These are phyloP conservation scores for Leishmania mexicana DNA, from an alignment of 208 protist species.

Conservation along the genomic window DNA sequence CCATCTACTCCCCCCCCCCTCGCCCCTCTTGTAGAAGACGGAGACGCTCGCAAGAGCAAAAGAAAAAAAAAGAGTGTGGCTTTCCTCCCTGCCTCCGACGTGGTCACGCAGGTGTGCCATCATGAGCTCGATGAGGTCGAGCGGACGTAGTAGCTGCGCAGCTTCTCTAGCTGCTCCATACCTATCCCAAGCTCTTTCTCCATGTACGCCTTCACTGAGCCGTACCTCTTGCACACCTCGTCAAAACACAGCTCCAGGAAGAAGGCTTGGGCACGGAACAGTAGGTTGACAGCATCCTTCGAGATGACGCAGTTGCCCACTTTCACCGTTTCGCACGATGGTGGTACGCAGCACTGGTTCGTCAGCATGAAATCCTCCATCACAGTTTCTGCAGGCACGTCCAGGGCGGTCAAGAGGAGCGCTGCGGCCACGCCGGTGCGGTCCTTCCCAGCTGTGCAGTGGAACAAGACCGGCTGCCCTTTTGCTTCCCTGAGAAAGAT, in stretches of 20 bases:
- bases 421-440: slow-evolving; percentile 49
- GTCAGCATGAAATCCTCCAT: slow-evolving; percentile 49
- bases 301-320: slow-evolving; percentile 16
- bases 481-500: slow-evolving; percentile 28
- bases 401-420: slow-evolving; percentile 42
- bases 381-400: slow-evolving; percentile 34
- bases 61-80: neutral
- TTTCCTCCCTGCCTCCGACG: neutral
- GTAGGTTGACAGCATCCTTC: slow-evolving; percentile 30
- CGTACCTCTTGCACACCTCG: slow-evolving; percentile 30
- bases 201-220: slow-evolving; percentile 33
- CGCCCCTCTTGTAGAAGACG: neutral
- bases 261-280: slow-evolving; percentile 35
- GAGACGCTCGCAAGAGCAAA: neutral
- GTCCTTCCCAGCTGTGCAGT: slow-evolving; percentile 61
- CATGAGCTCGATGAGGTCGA: slow-evolving; percentile 1
- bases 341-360: slow-evolving; percentile 30
- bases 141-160: slow-evolving; percentile 32
- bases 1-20: neutral
- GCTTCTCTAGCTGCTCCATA: slow-evolving; percentile 15
- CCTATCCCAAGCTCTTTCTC: slow-evolving; percentile 41
- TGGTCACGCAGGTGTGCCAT: neutral
- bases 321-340: slow-evolving; percentile 5
- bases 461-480: slow-evolving; percentile 37
- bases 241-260: slow-evolving; percentile 36